phyloP scores from a whole-genome alignment of 352 stramenopile species.

The Stramenopiles sp. region DNA sequence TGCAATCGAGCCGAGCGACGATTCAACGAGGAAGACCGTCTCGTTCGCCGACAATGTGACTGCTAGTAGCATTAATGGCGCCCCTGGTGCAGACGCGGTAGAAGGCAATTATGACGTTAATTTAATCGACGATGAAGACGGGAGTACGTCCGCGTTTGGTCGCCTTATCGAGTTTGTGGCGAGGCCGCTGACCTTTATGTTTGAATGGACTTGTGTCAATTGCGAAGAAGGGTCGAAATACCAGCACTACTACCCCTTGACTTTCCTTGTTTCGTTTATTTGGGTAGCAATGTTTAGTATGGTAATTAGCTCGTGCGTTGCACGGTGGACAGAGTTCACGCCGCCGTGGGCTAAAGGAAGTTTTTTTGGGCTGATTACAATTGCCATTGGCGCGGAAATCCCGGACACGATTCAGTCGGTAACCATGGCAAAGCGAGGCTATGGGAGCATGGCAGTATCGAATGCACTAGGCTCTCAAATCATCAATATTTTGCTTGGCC shows the following conservation, averaged over 20 bases:
- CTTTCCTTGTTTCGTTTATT: background rate
- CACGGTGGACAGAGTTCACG: background rate
- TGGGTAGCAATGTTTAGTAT: background rate
- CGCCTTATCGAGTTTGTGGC: background rate
- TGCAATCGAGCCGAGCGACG: background rate
- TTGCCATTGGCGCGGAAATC: conserved; percentile 17
- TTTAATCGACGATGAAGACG: background rate
- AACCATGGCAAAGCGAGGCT: conserved; percentile 19
- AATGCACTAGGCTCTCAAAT: conserved; percentile 25
- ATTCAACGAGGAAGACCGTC: background rate
- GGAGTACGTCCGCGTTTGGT: background rate
- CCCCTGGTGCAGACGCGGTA: background rate
- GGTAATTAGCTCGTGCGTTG: background rate
- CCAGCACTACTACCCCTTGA: background rate
- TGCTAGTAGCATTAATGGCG: background rate
- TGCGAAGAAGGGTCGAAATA: conserved; percentile 4
- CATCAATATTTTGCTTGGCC: conserved; percentile 24
- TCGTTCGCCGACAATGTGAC: background rate
- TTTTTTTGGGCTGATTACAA: background rate
- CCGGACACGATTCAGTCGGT: conserved; percentile 24
- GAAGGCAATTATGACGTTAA: background rate
- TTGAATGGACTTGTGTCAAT: background rate
- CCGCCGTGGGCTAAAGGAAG: background rate
- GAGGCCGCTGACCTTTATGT: background rate
- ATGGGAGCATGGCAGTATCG: conserved; percentile 23